Evolutionary conservation across 371 early-diverging fungal genomes (phyloP).

Genomic region (Circinella umbellata): DNA sequence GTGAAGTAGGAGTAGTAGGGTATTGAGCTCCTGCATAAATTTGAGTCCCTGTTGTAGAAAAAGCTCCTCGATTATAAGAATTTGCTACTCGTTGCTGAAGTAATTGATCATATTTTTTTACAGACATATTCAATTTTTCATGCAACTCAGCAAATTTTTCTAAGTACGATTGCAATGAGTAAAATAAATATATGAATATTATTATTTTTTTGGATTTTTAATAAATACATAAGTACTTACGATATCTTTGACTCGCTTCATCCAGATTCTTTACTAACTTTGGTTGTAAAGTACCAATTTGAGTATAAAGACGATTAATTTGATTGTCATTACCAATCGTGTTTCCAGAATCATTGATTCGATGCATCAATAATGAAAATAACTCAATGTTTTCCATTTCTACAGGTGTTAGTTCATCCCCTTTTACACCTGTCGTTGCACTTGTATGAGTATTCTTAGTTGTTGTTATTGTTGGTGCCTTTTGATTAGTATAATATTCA

Average conservation of each 20-base stretch:
- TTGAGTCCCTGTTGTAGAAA: not conserved
- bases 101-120: constrained; percentile 81
- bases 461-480: not conserved
- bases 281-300: constrained; percentile 71
- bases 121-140: constrained; percentile 75
- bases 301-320: constrained; percentile 66
- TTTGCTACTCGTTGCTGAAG: constrained; percentile 60
- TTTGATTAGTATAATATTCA: constrained; percentile 14
- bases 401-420: constrained; percentile 50
- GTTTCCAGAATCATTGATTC: constrained; percentile 50
- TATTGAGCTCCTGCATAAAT: not conserved
- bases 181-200: constrained; percentile 22
- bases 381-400: constrained; percentile 77
- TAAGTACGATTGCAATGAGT: not conserved
- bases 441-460: too few species aligned
- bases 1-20: not conserved
- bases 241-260: constrained; percentile 69
- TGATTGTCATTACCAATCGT: constrained; percentile 66
- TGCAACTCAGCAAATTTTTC: constrained; percentile 63
- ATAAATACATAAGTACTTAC: constrained; percentile 29
- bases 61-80: constrained; percentile 7
- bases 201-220: not conserved
- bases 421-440: not conserved
- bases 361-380: constrained; percentile 71
- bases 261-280: constrained; percentile 71